Percentiles rank a stretch among this genome's conserved stretches.
phyloP scores from a whole-genome alignment of 2,329 filamentous ascomycete species.

The Stromatinia cepivora region DNA sequence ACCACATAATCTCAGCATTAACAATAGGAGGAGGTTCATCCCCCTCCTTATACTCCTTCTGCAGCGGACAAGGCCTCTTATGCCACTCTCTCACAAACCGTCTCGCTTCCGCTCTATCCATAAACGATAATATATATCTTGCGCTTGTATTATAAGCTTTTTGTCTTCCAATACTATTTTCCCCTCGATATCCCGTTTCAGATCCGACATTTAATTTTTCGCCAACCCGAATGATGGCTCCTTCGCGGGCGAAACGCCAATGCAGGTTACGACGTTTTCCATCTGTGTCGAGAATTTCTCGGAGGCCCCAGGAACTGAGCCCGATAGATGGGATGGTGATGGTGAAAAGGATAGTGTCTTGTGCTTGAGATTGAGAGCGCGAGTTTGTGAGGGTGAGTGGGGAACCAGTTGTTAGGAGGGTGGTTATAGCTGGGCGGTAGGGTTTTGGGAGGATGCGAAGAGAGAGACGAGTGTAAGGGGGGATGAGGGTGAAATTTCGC shows the following conservation, averaged over 20 bases:
- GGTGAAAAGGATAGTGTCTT: conserved; percentile 11
- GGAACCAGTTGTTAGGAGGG: conserved; percentile 43
- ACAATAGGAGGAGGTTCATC: conserved; percentile 45
- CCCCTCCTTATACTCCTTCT: conserved; percentile 37
- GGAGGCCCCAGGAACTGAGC: conserved; percentile 9
- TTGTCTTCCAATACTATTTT: conserved; percentile 8
- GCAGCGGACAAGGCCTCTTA: conserved; percentile 45
- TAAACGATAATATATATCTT: conserved; percentile 39
- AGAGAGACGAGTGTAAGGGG: conserved; percentile 43
- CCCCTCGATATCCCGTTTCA: conserved; percentile 16
- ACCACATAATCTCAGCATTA: conserved; percentile 52
- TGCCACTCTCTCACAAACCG: conserved; percentile 56
- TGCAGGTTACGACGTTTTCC: conserved; percentile 39
- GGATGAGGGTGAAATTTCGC: conserved; percentile 52
- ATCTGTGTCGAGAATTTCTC: conserved; percentile 34
- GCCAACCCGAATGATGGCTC: conserved; percentile 26
- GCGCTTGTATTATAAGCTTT: conserved; percentile 24
- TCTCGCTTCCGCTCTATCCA: conserved; percentile 40
- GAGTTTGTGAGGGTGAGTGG: conserved; percentile 28
- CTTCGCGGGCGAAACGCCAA: conserved; percentile 37
- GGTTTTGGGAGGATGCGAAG: conserved; percentile 42
- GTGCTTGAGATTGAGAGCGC: conserved; percentile 1
- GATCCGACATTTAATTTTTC: neutral
- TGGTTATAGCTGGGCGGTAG: conserved; percentile 39
- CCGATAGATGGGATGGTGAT: neutral